Evolutionary conservation across 78 protist species (phyloP).

Genomic region (Andalucia godoyi): DNA sequence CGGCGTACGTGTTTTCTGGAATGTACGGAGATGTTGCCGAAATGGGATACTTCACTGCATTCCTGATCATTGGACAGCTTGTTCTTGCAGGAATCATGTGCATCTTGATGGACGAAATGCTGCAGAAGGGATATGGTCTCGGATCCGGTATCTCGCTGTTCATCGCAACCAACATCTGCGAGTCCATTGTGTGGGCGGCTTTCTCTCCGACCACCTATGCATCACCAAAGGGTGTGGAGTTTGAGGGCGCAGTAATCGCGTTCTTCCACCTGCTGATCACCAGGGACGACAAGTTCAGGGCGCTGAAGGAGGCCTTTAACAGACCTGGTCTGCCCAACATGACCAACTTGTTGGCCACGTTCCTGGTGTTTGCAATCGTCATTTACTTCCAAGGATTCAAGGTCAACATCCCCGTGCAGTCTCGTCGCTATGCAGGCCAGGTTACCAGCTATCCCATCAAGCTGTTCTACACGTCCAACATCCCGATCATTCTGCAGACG

Average conservation of each 20-base stretch:
- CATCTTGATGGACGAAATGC: conserved; percentile 84
- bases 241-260: conserved; percentile 99
- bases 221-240: conserved; percentile 95
- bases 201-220: conserved; percentile 96
- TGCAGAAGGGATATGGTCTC: conserved; percentile 99
- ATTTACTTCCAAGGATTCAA: conserved; percentile 97
- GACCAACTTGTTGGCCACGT: conserved; percentile 94
- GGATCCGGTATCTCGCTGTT: conserved; percentile 98
- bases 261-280: conserved; percentile 85
- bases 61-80: conserved; percentile 93
- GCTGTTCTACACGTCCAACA: conserved; percentile 99
- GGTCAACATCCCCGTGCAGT: conserved; percentile 84
- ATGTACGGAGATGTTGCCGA: conserved; percentile 91
- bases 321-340: conserved; percentile 97
- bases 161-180: conserved; percentile 99
- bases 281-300: conserved; percentile 80
- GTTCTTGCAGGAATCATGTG: conserved; percentile 93
- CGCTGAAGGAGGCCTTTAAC: conserved; percentile 95
- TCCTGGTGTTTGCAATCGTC: conserved; percentile 93
- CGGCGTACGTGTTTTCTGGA: conserved; percentile 91
- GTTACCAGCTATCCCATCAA: conserved; percentile 91
- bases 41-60: conserved; percentile 78
- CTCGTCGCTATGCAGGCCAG: conserved; percentile 1
- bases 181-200: conserved; percentile 96
- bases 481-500: conserved; percentile 97